Percentiles rank a stretch among this genome's conserved stretches.
Conservation (phyloP, 768 basidiomycete genomes). For the Boletus tomentosulus region DNA sequence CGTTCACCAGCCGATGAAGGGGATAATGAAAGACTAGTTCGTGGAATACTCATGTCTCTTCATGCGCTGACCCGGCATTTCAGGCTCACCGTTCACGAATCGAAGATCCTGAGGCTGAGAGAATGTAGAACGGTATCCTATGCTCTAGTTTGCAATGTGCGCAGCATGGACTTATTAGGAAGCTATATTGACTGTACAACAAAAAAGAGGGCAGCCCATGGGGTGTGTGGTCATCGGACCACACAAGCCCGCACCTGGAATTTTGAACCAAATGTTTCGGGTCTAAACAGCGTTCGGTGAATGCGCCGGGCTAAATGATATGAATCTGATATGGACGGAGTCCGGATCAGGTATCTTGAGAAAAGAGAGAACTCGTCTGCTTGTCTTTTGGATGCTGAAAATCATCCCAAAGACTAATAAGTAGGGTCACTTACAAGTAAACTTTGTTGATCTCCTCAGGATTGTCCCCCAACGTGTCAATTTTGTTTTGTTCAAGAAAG, state of each 20-base stretch:
- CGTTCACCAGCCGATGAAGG: conserved; percentile 79
- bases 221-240: conserved; percentile 38
- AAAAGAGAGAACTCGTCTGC: conserved; percentile 39
- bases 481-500: conserved; percentile 41
- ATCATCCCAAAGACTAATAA: background rate
- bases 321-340: conserved; percentile 60
- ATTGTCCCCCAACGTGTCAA: conserved; percentile 39
- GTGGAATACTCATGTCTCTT: conserved; percentile 22
- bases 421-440: conserved; percentile 39
- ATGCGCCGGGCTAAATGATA: conserved; percentile 59
- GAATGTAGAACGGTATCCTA: conserved; percentile 49
- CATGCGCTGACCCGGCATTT: conserved; percentile 5
- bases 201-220: background rate
- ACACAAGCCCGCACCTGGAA: conserved; percentile 47
- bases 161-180: conserved; percentile 12
- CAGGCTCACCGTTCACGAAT: conserved; percentile 58
- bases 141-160: conserved; percentile 22
- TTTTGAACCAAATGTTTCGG: conserved; percentile 33
- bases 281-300: conserved; percentile 52
- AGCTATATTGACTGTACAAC: conserved; percentile 13
- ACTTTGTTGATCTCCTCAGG: conserved; percentile 49
- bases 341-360: conserved; percentile 53
- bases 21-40: conserved; percentile 52
- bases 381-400: conserved; percentile 28
- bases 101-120: conserved; percentile 62